Base-by-base conservation (phyloP, 169 alveolate species). In the Cryptosporidium felis region DNA sequence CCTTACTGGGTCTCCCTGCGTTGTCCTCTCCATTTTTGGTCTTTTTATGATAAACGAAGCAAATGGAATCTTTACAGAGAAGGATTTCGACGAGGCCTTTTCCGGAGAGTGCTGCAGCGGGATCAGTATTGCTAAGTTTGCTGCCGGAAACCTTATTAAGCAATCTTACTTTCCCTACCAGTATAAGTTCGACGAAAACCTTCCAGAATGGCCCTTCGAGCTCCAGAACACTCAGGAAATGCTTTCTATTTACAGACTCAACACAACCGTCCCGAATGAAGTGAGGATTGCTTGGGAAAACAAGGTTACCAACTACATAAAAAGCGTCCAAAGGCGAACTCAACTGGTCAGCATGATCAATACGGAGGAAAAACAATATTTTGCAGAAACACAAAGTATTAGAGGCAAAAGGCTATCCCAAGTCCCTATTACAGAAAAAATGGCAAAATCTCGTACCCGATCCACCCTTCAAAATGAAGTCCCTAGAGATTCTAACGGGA, bases 61-160 rank as follows among this genome's bases (percentile, higher is more conserved):
- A 40, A 47, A 44, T 16, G 85, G 85, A 23, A 74, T 74, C 21
- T 74, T 74, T 12, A 21, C 85, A 1, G 85, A 74, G 30, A 38
- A 28, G 28, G 85, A 74, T 36, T 74, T 74, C 56, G 85, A 74
- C 26, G 45, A 42, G 9, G 85, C 85, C 1, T 74, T 23, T 74
- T 53, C 85, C n/a, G 85, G 85, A 5, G 74, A 74, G 1, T 74
- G 85, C 16, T 74, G 85, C 21, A 42, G 85, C 10, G 85, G 85
- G 4, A 38, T 74, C n/a, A 56, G 42, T 34, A 74, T 74, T 21
- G 41, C 41, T 1, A 74, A 74, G 47, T 74, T 74, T 58, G 85
- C 85, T 9, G 85, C 85, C 5, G 85, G 85, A 2, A 74, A 74
- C 45, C 42, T 74, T 0, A 53, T 74, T 9, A 74, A 74, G 32